A percentile compares a stretch with the other conserved stretches of the same genome.
These are phyloP conservation scores for Taphrina populina DNA, from an alignment of 1,139 yeast genomes.

Conservation along the genomic window DNA sequence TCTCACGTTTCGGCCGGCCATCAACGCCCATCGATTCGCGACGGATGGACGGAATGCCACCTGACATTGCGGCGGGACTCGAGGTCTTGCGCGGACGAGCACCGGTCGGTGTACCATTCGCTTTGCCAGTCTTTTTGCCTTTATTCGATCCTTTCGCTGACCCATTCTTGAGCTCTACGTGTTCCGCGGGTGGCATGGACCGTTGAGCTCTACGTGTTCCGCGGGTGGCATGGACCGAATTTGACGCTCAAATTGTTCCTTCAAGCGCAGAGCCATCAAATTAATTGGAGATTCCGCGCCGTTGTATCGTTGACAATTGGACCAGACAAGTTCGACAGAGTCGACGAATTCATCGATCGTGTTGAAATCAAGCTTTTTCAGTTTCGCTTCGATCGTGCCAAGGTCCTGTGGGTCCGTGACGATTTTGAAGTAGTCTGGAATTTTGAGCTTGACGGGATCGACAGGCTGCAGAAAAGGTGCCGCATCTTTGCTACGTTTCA, in stretches of 20 bases:
- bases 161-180: conserved; percentile 38
- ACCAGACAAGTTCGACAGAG: conserved; percentile 83
- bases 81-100: conserved; percentile 10
- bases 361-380: conserved; percentile 67
- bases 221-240: conserved; percentile 87
- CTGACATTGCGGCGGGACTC: conserved; percentile 42
- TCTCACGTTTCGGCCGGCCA: conserved; percentile 88
- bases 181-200: conserved; percentile 81
- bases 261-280: conserved; percentile 85
- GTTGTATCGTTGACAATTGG: conserved; percentile 77
- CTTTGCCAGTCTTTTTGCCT: conserved; percentile 40
- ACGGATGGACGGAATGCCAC: conserved; percentile 59
- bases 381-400: conserved; percentile 81
- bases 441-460: conserved; percentile 79
- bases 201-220: conserved; percentile 51
- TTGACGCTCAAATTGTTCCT: conserved; percentile 90
- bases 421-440: conserved; percentile 84
- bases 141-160: conserved; percentile 1
- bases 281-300: conserved; percentile 82
- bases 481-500: conserved; percentile 88
- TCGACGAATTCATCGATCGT: conserved; percentile 65
- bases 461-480: conserved; percentile 87
- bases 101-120: conserved; percentile 37
- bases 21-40: conserved; percentile 61
- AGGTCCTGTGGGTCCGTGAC: conserved; percentile 91